These are phyloP conservation scores for Panellus pusillus DNA, from an alignment of 768 basidiomycete species.

Conservation along the genomic window DNA sequence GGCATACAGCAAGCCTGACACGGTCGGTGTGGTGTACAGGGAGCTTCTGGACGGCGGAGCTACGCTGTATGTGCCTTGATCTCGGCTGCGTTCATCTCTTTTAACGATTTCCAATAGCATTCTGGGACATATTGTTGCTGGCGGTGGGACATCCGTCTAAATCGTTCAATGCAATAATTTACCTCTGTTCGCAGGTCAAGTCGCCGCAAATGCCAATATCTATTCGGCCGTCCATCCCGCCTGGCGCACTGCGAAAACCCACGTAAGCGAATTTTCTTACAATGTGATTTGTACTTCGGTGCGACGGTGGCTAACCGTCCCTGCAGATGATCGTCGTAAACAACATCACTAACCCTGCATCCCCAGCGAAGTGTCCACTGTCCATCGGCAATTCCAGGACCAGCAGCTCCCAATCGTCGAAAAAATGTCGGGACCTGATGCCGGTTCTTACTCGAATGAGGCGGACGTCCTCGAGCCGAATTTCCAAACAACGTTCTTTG, in stretches of 20 bases:
- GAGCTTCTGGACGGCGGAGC: conserved; percentile 20
- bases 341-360: conserved; percentile 13
- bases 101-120: conserved; percentile 7
- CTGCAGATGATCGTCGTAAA: conserved; percentile 18
- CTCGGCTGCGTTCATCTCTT: too few species aligned
- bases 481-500: conserved; percentile 33
- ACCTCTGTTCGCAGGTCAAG: conserved; percentile 24
- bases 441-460: conserved; percentile 35
- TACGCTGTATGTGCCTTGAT: too few species aligned
- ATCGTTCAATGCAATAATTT: background rate
- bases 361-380: conserved; percentile 16
- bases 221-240: conserved; percentile 32
- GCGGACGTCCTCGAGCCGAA: conserved; percentile 31
- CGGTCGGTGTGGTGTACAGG: conserved; percentile 23
- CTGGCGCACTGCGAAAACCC: conserved; percentile 37
- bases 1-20: conserved; percentile 10
- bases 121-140: conserved; percentile 21
- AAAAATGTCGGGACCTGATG: conserved; percentile 25
- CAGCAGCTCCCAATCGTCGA: conserved; percentile 27
- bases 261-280: conserved; percentile 24
- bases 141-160: conserved; percentile 8
- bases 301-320: background rate
- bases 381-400: conserved; percentile 24
- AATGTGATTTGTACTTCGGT: background rate
- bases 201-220: conserved; percentile 32